Base-by-base conservation (phyloP, 495 filamentous ascomycete species). In the Letharia columbiana region DNA sequence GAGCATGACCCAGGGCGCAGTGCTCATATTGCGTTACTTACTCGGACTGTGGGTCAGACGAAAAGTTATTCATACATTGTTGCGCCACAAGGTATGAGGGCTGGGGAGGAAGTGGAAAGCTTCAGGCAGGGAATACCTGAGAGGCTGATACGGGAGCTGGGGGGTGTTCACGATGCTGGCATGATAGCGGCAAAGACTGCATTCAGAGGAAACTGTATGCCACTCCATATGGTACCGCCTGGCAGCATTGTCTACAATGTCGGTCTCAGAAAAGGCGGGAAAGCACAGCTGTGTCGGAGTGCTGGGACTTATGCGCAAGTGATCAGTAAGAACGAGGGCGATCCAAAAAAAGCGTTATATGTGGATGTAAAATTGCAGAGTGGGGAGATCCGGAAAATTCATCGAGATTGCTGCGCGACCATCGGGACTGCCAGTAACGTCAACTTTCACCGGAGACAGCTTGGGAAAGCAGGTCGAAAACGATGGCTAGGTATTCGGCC, bases 1-100 rank as follows among this genome's bases (percentile, higher is more conserved):
- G 94, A 98, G 77, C 89, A 96, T 73, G 94, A 98, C 70, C 94
- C 94, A 1, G 91, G 91, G 60, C 89, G 94, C 41, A 94, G 84
- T 71, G 92, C 92, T 6, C 94, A 98, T 73, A 95, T 98, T 71
- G 94, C 94, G 3, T 79, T 98, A 60, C 70, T 97, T 40, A 76
- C 75, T 64, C 91, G 82, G 59, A 81, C 89, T 68, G 82, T 90
- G 60, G 84, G 73, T 18, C 42, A 66, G 17, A 68, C 72, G 10
- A 76, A 75, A 41, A 67, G n/a, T 17, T 60, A 58, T 41, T 81
- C 66, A 89, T 98, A 98, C 75, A 94, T 98, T 69, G 78, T 98
- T 60, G 94, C 94, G 7, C 86, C 93, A 0, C 92, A 98, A 66
- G 93, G 94, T 37, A 89, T 96, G 88, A 82, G 93, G 61, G 90